Evolutionary conservation across 169 alveolate species (phyloP), one percentile per base, ranked within the genome.

Genomic region (Cyclospora cayetanensis): DNA sequence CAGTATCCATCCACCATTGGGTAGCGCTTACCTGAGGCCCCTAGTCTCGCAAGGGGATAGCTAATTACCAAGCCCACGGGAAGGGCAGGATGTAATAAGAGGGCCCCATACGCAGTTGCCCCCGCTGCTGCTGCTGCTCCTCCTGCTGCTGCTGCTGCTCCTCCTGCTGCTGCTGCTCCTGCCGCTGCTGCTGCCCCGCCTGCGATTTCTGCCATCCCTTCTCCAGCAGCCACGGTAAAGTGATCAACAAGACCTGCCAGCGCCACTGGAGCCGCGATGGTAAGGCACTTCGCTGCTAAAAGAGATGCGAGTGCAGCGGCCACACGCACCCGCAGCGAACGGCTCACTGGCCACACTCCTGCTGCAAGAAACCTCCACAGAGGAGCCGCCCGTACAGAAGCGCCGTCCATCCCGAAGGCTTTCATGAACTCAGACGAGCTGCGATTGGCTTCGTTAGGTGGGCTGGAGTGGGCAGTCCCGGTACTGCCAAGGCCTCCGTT

Each of bases 211-310:
- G 68, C 22, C 4, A 70, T 70, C 27, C 60, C 66, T 79, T 43
- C 88, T 50, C 72, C 88, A 46, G 72, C 88, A 7, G 88, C 31
- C 70, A 29, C 65, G 27, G 88, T 79, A 68, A 93, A 82, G 87
- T 29, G 65, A 66, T 94, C 94, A 37, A 94, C 92, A 27, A 94
- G 83, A 39, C 60, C 63, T 65, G 95, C 93, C 66, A 94, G 91
- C 52, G 93, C 85, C 25, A 94, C 66, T 0, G 96, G 96, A 27
- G 95, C 96, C 66, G 93, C 95, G 35, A 93, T 91, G 50, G 96
- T 94, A 11, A 92, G 93, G 31, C 93, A 31, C 79, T 94, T 94
- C n/a, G 95, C 95, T 11, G 92, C 88, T 12, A 82, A 25, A 2
- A 91, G 84, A 39, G 72, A 91, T 37, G 34, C 70, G 34, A 91